Percentiles rank a stretch among this genome's conserved stretches.
phyloP scores from a whole-genome alignment of 202 grass and related monocot genomes.

The Setaria italica region DNA sequence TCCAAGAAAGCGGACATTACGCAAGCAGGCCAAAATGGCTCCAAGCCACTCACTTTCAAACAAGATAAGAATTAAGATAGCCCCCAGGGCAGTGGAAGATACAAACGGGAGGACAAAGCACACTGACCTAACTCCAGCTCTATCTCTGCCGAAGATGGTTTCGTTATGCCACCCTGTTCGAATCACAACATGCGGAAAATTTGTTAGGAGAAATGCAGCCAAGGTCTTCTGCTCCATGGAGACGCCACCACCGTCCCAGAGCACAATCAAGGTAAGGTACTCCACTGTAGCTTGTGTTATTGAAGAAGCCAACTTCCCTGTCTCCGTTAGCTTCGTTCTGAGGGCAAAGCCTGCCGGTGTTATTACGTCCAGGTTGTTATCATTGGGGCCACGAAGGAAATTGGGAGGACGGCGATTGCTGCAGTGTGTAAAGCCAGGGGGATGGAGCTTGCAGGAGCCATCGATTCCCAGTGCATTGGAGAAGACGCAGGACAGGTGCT shows the following conservation, averaged over 20 bases:
- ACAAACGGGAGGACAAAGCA: slow-evolving; percentile 8
- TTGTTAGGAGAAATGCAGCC: slow-evolving; percentile 35
- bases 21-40: slow-evolving; percentile 12
- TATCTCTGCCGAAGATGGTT: slow-evolving; percentile 22
- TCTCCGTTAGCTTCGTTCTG: not conserved
- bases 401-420: slow-evolving; percentile 61
- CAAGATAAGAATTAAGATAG: slow-evolving; percentile 40
- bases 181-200: slow-evolving; percentile 27
- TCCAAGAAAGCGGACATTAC: not conserved
- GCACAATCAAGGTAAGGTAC: slow-evolving; percentile 66
- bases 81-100: not conserved
- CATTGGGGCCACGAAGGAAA: slow-evolving; percentile 71
- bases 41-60: slow-evolving; percentile 31
- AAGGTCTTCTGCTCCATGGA: slow-evolving; percentile 55
- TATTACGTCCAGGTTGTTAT: slow-evolving; percentile 65
- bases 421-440: slow-evolving; percentile 76
- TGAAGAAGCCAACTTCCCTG: not conserved
- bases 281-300: not conserved
- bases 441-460: slow-evolving; percentile 82
- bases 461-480: slow-evolving; percentile 67
- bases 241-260: slow-evolving; percentile 65
- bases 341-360: not conserved
- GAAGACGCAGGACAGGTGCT: slow-evolving; percentile 78
- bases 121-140: slow-evolving; percentile 20
- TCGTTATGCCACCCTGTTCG: slow-evolving; percentile 42